phyloP scores from a whole-genome alignment of 73 alveolate genomes.

The Breviolum minutum region DNA sequence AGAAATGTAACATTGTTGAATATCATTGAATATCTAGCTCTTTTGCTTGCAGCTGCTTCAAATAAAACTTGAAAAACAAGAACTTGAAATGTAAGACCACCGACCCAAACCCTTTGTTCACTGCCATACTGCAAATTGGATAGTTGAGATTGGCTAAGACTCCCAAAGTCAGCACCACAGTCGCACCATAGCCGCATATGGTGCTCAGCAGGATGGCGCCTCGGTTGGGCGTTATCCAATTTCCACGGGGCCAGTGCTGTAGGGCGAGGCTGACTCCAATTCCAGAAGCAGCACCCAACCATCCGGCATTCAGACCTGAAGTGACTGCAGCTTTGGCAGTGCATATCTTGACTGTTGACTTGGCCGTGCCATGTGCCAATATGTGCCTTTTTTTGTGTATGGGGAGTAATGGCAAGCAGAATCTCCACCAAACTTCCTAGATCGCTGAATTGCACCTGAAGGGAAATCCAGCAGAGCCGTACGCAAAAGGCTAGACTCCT shows the following conservation, averaged over 20 bases:
- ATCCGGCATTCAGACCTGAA: slow-evolving; percentile 43
- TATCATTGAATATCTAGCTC: too few species aligned
- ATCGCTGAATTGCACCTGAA: neutral
- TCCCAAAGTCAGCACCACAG: neutral
- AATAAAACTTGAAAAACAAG: too few species aligned
- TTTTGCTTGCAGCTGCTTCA: too few species aligned
- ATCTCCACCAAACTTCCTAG: neutral
- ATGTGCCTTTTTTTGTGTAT: neutral
- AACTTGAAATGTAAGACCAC: too few species aligned
- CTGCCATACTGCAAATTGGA: too few species aligned
- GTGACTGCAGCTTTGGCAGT: neutral
- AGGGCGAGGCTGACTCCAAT: slow-evolving; percentile 33
- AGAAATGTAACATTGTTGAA: too few species aligned
- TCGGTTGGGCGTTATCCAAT: neutral
- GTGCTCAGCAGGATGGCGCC: slow-evolving; percentile 1
- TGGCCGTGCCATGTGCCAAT: neutral
- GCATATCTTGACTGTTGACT: neutral
- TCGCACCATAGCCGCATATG: slow-evolving; percentile 28
- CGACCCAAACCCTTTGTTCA: too few species aligned
- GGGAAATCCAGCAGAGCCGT: slow-evolving; percentile 27
- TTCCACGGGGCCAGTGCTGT: slow-evolving; percentile 46
- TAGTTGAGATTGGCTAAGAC: neutral
- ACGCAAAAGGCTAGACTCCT: neutral
- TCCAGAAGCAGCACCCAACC: slow-evolving; percentile 58
- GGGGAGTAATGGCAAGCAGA: neutral